Base-by-base conservation (phyloP, 352 stramenopile species). In the Globisporangium megalacanthum region DNA sequence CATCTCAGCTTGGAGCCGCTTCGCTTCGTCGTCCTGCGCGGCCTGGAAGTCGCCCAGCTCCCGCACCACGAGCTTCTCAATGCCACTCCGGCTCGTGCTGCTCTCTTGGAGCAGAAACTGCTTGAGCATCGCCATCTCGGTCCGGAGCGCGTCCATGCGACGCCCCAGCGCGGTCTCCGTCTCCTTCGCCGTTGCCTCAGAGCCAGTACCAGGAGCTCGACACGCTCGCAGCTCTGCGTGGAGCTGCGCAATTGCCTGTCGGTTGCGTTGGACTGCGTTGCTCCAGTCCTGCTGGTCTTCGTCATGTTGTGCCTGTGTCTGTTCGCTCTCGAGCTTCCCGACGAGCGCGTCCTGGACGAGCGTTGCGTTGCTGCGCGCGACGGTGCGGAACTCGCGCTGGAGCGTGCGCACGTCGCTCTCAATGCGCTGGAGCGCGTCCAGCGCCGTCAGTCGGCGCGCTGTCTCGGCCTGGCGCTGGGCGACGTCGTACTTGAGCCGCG, bases 1-100 rank as follows among this genome's bases (percentile, higher is more conserved):
- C 72, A 87, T 70, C 60, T 89, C 79, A 22, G 83, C 70, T 31
- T 76, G 64, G 41, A 89, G 58, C 0, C 70, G 76, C 52, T 81
- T 77, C 41, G 69, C 62, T 29, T 84, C 79, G 31, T 76, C 77
- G 19, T 79, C 68, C 35, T 89, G 79, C 15, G 70, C 45, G 8
- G 81, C 71, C 3, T 75, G 74, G 36, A 75, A 69, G 13, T 75
- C 69, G 15, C 62, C 52, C 67, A 87, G 75, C 56, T 87, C 70
- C n/a, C 58, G 63, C 37, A 64, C 58, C 31, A 89, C 46, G 37
- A 86, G 57, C n/a, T 65, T 69, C 47, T 86, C 73, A 0, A 89
- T 61, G 49, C 81, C 70, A 17, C 66, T 65, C n/a, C 70, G 70
- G 45, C 70, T 79, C 6, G 59, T 66, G 17, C 69, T 59, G 29